These are phyloP conservation scores for Daldinia decipiens DNA, from an alignment of 495 filamentous ascomycete genomes.

Conservation along the genomic window DNA sequence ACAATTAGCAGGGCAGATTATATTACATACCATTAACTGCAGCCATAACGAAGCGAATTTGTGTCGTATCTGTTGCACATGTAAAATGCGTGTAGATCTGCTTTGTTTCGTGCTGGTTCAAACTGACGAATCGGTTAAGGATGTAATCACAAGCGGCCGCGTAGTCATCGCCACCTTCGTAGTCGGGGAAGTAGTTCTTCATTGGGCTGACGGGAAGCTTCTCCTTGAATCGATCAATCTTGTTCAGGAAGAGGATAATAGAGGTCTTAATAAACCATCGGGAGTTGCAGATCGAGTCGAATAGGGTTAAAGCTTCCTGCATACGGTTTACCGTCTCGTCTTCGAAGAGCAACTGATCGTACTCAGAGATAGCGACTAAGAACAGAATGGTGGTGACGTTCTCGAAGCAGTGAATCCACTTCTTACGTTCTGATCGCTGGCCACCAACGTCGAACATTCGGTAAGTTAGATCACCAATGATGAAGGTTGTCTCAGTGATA, in stretches of 20 bases:
- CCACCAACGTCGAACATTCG: constrained; percentile 99
- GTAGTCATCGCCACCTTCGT: constrained; percentile 94
- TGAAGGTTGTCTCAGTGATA: constrained; percentile 99
- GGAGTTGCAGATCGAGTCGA: constrained; percentile 99
- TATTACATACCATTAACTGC: constrained; percentile 91
- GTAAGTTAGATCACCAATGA: constrained; percentile 96
- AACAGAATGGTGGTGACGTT: constrained; percentile 99
- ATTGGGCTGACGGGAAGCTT: constrained; percentile 99
- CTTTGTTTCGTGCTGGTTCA: constrained; percentile 99
- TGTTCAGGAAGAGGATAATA: constrained; percentile 99
- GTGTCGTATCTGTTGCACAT: constrained; percentile 96
- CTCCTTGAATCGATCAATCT: constrained; percentile 99
- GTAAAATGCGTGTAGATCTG: constrained; percentile 99
- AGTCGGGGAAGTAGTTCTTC: constrained; percentile 99
- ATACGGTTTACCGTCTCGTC: constrained; percentile 97
- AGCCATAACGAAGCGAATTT: constrained; percentile 99
- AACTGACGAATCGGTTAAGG: constrained; percentile 92
- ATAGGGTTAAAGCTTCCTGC: constrained; percentile 97
- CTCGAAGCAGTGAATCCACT: constrained; percentile 99
- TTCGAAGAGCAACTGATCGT: constrained; percentile 97
- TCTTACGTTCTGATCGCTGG: constrained; percentile 98
- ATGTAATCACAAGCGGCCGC: constrained; percentile 95
- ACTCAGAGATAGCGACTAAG: constrained; percentile 98
- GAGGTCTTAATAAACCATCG: constrained; percentile 99
- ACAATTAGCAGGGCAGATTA: background rate